These are phyloP conservation scores for Umbelopsis vinacea DNA, from an alignment of 192 early-diverging fungal genomes.

Conservation along the genomic window DNA sequence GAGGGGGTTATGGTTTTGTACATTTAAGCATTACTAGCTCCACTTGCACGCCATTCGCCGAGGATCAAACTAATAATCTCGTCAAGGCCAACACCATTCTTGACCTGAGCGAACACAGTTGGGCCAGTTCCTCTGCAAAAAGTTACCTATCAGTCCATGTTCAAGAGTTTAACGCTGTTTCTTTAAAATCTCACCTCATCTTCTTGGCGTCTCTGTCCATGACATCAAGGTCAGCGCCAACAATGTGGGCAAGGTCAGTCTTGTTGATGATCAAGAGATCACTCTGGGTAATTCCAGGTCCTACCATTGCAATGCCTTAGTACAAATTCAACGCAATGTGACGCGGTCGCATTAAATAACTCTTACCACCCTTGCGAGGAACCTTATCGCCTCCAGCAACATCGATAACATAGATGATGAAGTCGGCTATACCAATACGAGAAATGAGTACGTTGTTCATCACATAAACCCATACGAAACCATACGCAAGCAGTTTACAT, in stretches of 20 bases:
- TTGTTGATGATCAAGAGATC: slow-evolving; percentile 97
- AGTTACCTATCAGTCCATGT: background rate
- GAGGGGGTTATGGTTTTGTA: too few relatives aligned
- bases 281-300: slow-evolving; percentile 96
- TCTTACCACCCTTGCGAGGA: slow-evolving; percentile 86
- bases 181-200: slow-evolving; percentile 63
- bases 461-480: background rate
- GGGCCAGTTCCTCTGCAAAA: slow-evolving; percentile 77
- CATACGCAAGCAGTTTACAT: slow-evolving; percentile 1
- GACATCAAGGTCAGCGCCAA: slow-evolving; percentile 90
- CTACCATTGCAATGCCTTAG: background rate
- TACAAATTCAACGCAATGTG: too few relatives aligned
- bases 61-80: slow-evolving; percentile 82
- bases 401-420: slow-evolving; percentile 97
- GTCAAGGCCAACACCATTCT: slow-evolving; percentile 85
- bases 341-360: background rate
- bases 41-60: slow-evolving; percentile 57
- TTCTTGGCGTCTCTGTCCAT: slow-evolving; percentile 89
- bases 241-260: slow-evolving; percentile 88
- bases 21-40: slow-evolving; percentile 38
- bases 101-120: slow-evolving; percentile 91
- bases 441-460: background rate
- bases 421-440: slow-evolving; percentile 66
- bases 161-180: too few relatives aligned
- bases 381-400: slow-evolving; percentile 97